A percentile compares a stretch with the other conserved stretches of the same genome.
These are phyloP conservation scores for Phlebiopsis gigantea DNA, from an alignment of 768 basidiomycete genomes.

Conservation along the genomic window DNA sequence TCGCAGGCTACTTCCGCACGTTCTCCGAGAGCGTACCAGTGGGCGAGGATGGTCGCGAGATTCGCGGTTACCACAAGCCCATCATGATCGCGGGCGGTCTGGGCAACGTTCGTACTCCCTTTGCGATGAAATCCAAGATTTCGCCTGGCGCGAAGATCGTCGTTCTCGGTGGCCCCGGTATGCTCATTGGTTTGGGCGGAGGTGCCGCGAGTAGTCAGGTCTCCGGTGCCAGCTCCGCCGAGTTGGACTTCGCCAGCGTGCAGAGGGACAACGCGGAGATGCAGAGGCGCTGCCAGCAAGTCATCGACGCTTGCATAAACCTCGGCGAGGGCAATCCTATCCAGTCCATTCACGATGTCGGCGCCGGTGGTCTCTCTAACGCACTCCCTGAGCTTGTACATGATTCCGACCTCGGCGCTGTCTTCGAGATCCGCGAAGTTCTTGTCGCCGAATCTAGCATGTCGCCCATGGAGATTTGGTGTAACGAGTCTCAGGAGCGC, in stretches of 20 bases:
- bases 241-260: conserved; percentile 95
- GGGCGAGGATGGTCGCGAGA: conserved; percentile 48
- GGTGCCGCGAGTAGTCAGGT: conserved; percentile 95
- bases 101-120: conserved; percentile 84
- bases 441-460: conserved; percentile 88
- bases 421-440: conserved; percentile 91
- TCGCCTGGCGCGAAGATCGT: conserved; percentile 80
- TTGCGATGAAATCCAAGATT: conserved; percentile 75
- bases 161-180: conserved; percentile 91
- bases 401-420: conserved; percentile 87
- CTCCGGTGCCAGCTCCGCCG: conserved; percentile 84
- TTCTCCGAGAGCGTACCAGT: conserved; percentile 76
- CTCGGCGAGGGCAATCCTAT: conserved; percentile 66
- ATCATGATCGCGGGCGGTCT: conserved; percentile 99
- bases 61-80: conserved; percentile 98
- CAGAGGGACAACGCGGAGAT: conserved; percentile 98
- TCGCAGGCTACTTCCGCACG: conserved; percentile 93
- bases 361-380: conserved; percentile 95
- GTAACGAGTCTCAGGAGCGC: conserved; percentile 97
- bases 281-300: conserved; percentile 95
- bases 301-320: conserved; percentile 86
- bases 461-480: conserved; percentile 99
- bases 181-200: conserved; percentile 95
- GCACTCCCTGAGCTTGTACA: conserved; percentile 96
- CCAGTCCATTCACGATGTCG: conserved; percentile 96